Conservation (phyloP, 225 moss, liverwort and hornwort genomes). For the Bryum argenteum region DNA sequence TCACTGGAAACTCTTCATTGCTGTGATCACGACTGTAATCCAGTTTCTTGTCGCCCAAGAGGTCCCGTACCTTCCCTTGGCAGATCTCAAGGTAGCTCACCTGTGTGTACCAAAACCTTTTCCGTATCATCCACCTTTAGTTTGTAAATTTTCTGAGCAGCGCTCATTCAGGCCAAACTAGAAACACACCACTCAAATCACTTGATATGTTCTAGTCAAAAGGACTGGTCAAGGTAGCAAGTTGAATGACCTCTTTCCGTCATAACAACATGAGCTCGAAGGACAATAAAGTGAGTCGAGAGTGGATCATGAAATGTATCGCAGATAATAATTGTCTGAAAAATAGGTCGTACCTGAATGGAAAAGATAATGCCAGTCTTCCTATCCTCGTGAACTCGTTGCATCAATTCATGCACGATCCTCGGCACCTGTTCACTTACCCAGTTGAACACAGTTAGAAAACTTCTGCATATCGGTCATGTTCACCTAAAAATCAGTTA, state of each 20-base stretch:
- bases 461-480: background rate
- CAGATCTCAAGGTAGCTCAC: conserved; percentile 86
- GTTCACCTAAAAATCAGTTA: background rate
- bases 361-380: conserved; percentile 47
- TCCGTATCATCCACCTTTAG: conserved; percentile 30
- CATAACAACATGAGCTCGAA: background rate
- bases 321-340: background rate
- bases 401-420: conserved; percentile 74
- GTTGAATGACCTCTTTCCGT: conserved; percentile 11
- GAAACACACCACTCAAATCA: conserved; percentile 4
- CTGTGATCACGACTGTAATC: conserved; percentile 45
- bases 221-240: conserved; percentile 4
- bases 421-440: conserved; percentile 61
- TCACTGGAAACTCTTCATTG: conserved; percentile 36
- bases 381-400: conserved; percentile 48
- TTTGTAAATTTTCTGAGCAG: conserved; percentile 24
- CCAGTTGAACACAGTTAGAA: conserved; percentile 2
- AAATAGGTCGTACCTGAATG: conserved; percentile 62
- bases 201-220: conserved; percentile 8
- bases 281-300: background rate
- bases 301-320: background rate
- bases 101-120: conserved; percentile 44
- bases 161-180: conserved; percentile 13
- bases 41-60: conserved; percentile 52
- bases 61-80: conserved; percentile 75